Evolutionary conservation across 2,329 filamentous ascomycete species (phyloP).

Genomic region (Aspergillus arachidicola): DNA sequence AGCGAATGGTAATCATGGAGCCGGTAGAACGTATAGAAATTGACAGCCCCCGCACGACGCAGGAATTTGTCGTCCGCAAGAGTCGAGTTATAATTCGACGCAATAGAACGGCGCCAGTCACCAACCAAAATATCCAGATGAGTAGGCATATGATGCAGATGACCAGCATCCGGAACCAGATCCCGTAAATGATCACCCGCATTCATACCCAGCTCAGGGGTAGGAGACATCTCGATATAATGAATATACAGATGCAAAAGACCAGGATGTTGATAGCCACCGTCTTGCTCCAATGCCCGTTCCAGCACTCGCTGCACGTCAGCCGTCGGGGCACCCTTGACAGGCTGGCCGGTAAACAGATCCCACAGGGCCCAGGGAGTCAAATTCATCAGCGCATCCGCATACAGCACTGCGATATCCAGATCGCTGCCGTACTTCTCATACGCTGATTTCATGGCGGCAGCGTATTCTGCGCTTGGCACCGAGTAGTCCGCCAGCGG

Average conservation of each 20-base stretch:
- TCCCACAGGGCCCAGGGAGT: conserved; percentile 68
- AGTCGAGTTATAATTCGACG: conserved; percentile 66
- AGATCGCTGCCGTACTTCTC: conserved; percentile 55
- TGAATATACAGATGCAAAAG: conserved; percentile 75
- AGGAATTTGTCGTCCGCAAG: conserved; percentile 68
- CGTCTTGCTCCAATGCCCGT: conserved; percentile 53
- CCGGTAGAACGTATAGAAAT: conserved; percentile 75
- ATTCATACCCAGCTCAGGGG: conserved; percentile 63
- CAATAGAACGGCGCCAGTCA: conserved; percentile 66
- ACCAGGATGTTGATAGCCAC: conserved; percentile 63
- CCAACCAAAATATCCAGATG: conserved; percentile 73
- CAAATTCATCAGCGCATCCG: conserved; percentile 66
- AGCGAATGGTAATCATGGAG: conserved; percentile 72
- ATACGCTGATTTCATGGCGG: conserved; percentile 61
- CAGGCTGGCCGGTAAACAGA: conserved; percentile 58
- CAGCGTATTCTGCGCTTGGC: conserved; percentile 62
- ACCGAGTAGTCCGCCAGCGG: conserved; percentile 51
- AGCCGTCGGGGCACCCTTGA: conserved; percentile 55
- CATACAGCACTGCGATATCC: conserved; percentile 64
- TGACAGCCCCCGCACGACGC: conserved; percentile 57
- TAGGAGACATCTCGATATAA: conserved; percentile 72
- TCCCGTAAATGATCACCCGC: conserved; percentile 68
- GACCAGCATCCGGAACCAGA: conserved; percentile 69
- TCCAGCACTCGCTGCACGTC: conserved; percentile 63
- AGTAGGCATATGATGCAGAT: conserved; percentile 73